These are phyloP conservation scores for Alopecurus myosuroides DNA, from an alignment of 176 grass and related monocot genomes.

Conservation along the genomic window DNA sequence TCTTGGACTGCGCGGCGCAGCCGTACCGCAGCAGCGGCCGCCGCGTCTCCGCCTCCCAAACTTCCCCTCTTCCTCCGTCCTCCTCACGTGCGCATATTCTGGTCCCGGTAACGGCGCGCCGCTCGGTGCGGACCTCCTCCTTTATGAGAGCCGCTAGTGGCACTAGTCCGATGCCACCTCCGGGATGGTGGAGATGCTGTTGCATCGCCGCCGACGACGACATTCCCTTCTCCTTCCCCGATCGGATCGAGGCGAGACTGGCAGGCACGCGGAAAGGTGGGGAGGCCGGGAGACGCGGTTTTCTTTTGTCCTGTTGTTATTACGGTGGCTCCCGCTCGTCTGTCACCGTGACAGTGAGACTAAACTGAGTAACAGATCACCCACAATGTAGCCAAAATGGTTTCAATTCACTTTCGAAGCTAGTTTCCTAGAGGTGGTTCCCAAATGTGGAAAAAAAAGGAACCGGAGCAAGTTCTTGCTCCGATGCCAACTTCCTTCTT, in stretches of 20 bases:
- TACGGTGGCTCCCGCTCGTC: too few relatives aligned
- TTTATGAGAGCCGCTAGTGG: slow-evolving; percentile 75
- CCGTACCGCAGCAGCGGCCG: slow-evolving; percentile 75
- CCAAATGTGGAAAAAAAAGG: too few relatives aligned
- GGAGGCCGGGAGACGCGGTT: slow-evolving; percentile 22
- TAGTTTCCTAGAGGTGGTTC: too few relatives aligned
- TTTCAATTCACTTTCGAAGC: too few relatives aligned
- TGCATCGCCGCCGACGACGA: slow-evolving; percentile 5
- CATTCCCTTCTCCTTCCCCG: slow-evolving; percentile 28
- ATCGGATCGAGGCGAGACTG: slow-evolving; percentile 34
- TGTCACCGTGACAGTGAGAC: too few relatives aligned
- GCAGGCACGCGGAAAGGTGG: not conserved
- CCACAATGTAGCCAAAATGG: too few relatives aligned
- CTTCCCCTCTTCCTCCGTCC: not conserved
- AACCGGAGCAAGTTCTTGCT: too few relatives aligned
- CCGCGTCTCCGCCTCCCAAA: slow-evolving; percentile 33
- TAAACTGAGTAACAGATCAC: too few relatives aligned
- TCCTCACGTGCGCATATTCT: slow-evolving; percentile 35
- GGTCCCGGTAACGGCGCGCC: not conserved
- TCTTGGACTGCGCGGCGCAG: slow-evolving; percentile 88
- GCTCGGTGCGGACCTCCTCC: slow-evolving; percentile 54
- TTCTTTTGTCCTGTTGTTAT: slow-evolving; percentile 20
- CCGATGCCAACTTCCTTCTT: too few relatives aligned
- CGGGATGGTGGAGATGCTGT: slow-evolving; percentile 3
- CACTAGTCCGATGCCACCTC: slow-evolving; percentile 39